Evolutionary conservation across 768 basidiomycete genomes (phyloP).

Genomic region (Paxillus involutus): DNA sequence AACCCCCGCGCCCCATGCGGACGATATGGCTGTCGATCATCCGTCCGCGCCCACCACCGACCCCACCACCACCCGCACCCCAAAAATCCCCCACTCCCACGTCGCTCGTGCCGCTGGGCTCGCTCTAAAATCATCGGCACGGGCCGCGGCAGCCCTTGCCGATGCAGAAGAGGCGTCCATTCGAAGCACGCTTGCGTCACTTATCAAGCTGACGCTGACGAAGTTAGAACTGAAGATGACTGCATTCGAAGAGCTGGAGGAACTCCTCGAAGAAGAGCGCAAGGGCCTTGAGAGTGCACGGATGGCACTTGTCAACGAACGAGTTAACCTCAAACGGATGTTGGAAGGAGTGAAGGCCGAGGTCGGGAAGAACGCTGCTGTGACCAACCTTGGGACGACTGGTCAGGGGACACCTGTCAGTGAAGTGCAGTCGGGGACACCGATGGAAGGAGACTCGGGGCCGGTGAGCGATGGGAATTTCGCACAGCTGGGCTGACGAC

Average conservation of each 20-base stretch:
- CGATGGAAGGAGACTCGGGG: constrained; percentile 51
- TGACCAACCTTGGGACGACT: constrained; percentile 49
- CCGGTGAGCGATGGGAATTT: constrained; percentile 57
- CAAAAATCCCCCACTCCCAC: constrained; percentile 65
- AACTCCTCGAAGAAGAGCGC: constrained; percentile 88
- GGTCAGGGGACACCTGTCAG: constrained; percentile 59
- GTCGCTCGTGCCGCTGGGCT: constrained; percentile 81
- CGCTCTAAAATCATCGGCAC: constrained; percentile 87
- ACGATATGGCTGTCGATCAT: constrained; percentile 52
- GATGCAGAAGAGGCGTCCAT: constrained; percentile 82
- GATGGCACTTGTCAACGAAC: constrained; percentile 77
- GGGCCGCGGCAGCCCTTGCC: constrained; percentile 79
- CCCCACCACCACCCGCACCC: constrained; percentile 27
- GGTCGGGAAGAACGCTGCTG: constrained; percentile 51
- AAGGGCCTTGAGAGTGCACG: constrained; percentile 80
- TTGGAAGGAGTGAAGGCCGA: constrained; percentile 67
- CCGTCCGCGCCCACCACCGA: constrained; percentile 31
- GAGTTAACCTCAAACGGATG: constrained; percentile 67
- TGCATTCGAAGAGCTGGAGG: constrained; percentile 94
- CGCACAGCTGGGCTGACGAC: constrained; percentile 44
- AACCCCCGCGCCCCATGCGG: constrained; percentile 21
- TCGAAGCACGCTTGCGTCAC: constrained; percentile 69
- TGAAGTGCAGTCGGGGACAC: constrained; percentile 47
- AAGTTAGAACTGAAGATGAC: constrained; percentile 95
- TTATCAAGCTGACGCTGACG: constrained; percentile 81